Evolutionary conservation across 805 yeast species (phyloP).

Genomic region (Torulaspora microellipsoides): DNA sequence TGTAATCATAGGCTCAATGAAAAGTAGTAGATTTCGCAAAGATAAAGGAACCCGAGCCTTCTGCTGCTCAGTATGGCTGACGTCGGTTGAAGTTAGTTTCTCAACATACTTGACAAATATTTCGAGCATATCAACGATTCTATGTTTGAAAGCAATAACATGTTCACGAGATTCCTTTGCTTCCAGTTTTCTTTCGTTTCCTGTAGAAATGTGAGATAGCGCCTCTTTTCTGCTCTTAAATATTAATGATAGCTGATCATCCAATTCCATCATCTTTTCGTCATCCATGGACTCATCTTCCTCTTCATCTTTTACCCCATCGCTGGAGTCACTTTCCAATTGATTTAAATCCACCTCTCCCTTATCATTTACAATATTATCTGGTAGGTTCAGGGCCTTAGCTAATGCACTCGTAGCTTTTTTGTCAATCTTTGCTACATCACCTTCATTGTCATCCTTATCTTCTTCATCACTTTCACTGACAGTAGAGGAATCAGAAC

Average conservation of each 20-base stretch:
- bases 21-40: constrained; percentile 31
- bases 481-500: constrained; percentile 29
- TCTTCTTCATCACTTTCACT: constrained; percentile 33
- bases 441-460: constrained; percentile 36
- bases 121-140: constrained; percentile 75
- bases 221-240: constrained; percentile 79
- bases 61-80: not conserved
- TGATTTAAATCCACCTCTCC: constrained; percentile 46
- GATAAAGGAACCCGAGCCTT: not conserved
- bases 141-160: constrained; percentile 70
- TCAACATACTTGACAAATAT: constrained; percentile 48
- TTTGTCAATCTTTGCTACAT: constrained; percentile 45
- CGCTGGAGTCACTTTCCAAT: constrained; percentile 40
- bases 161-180: constrained; percentile 75
- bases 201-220: constrained; percentile 48
- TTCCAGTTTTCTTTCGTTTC: constrained; percentile 66
- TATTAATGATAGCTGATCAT: constrained; percentile 73
- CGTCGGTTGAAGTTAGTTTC: constrained; percentile 14
- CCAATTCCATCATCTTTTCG: constrained; percentile 94
- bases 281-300: constrained; percentile 88
- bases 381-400: constrained; percentile 63
- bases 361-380: constrained; percentile 40
- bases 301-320: constrained; percentile 49
- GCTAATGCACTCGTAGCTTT: constrained; percentile 63
- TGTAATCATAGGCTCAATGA: constrained; percentile 52